phyloP scores from a whole-genome alignment of 257 asterid species.

The Solanum tarapatanum region DNA sequence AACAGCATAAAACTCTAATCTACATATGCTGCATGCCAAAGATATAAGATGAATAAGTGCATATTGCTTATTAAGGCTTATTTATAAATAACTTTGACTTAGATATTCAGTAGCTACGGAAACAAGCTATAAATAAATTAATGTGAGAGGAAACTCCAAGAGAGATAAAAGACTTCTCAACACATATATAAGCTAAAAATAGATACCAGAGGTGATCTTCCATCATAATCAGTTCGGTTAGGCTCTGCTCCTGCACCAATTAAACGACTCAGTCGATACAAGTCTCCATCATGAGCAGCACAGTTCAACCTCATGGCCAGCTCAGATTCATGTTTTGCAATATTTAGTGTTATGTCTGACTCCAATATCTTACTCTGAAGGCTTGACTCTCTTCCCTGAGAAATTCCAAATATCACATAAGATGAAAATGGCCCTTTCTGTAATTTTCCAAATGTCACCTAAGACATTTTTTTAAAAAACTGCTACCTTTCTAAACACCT shows the following conservation, averaged over 20 bases:
- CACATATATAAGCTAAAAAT: not conserved
- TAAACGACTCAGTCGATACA: constrained; percentile 26
- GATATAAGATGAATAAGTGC: not conserved
- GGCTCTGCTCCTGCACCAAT: constrained; percentile 67
- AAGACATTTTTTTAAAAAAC: not conserved
- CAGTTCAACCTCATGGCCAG: constrained; percentile 49
- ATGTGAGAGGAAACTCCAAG: not conserved
- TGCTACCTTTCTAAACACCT: not conserved
- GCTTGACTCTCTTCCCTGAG: constrained; percentile 44
- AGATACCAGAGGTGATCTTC: constrained; percentile 59
- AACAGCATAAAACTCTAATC: not conserved
- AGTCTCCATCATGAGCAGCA: constrained; percentile 64
- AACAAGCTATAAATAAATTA: not conserved
- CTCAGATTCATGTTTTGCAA: constrained; percentile 57
- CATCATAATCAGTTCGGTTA: constrained; percentile 38
- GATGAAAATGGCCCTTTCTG: not conserved
- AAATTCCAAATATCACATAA: not conserved
- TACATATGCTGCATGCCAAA: not conserved
- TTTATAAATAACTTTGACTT: not conserved
- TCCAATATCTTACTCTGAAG: constrained; percentile 32
- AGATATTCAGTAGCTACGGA: not conserved
- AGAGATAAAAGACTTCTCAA: not conserved
- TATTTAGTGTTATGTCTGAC: constrained; percentile 29
- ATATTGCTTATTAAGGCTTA: not conserved
- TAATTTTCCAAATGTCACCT: not conserved